phyloP scores from a whole-genome alignment of 2,329 filamentous ascomycete species.

The Uncinocarpus reesii region DNA sequence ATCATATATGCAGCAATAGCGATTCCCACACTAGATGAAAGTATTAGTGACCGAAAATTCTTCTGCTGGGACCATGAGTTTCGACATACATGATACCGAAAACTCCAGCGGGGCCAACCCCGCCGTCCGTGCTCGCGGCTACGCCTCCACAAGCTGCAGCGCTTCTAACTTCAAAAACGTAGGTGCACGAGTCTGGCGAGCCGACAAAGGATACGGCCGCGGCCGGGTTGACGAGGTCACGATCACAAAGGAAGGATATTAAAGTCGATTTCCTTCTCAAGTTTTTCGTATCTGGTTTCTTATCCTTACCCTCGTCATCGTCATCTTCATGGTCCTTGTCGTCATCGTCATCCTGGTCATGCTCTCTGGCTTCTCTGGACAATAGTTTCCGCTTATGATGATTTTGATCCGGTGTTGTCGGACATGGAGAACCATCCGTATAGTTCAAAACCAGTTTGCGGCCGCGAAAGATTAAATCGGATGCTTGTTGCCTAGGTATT shows the following conservation, averaged over 20 bases:
- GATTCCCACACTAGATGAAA: slow-evolving; percentile 41
- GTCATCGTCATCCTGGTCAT: slow-evolving; percentile 27
- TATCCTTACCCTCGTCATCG: slow-evolving; percentile 22
- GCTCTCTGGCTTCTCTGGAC: slow-evolving; percentile 18
- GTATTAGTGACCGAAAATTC: slow-evolving; percentile 16
- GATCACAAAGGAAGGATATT: slow-evolving; percentile 88
- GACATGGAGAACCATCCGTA: slow-evolving; percentile 63
- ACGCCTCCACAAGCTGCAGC: slow-evolving; percentile 70
- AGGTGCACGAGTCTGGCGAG: slow-evolving; percentile 82
- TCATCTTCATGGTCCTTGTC: slow-evolving; percentile 29
- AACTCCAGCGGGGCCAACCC: slow-evolving; percentile 59
- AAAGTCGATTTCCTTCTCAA: slow-evolving; percentile 62
- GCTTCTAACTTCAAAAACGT: slow-evolving; percentile 89
- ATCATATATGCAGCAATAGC: slow-evolving; percentile 80
- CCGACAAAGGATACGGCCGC: slow-evolving; percentile 76
- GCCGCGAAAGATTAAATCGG: slow-evolving; percentile 40
- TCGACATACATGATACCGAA: slow-evolving; percentile 72
- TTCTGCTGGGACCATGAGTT: slow-evolving; percentile 31
- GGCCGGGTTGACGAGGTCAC: slow-evolving; percentile 58
- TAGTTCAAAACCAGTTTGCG: slow-evolving; percentile 65
- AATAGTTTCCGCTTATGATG: slow-evolving; percentile 16
- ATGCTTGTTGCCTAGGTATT: slow-evolving; percentile 34
- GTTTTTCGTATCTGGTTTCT: slow-evolving; percentile 11
- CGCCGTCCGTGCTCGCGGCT: slow-evolving; percentile 47
- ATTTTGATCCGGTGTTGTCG: slow-evolving; percentile 14